Evolutionary conservation across 257 asterid genomes (phyloP).

Genomic region (Solanum virginianum): DNA sequence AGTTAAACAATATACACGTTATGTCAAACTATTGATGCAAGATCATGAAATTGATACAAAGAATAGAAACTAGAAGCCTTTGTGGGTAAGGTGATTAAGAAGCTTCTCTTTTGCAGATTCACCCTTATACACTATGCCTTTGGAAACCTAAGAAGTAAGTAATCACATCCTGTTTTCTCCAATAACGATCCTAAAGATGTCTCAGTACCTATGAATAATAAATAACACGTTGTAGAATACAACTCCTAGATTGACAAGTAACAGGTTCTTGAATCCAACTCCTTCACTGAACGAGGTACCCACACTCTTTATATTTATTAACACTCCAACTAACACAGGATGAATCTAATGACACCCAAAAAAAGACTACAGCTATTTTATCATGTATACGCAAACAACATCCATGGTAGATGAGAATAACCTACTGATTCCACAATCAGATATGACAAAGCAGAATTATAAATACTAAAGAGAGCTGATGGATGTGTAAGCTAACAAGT

Average conservation of each 20-base stretch:
- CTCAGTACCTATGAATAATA: background rate
- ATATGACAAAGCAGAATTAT: background rate
- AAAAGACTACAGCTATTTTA: background rate
- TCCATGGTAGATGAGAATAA: background rate
- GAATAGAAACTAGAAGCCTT: background rate
- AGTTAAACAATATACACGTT: slow-evolving; percentile 1
- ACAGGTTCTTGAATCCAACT: background rate
- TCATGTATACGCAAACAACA: background rate
- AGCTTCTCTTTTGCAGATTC: background rate
- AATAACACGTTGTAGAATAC: background rate
- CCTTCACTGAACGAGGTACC: background rate
- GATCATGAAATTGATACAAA: background rate
- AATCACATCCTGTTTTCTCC: background rate
- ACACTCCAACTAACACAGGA: background rate
- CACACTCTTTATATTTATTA: background rate
- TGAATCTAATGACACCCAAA: background rate
- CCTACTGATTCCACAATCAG: background rate
- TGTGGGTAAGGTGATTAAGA: background rate
- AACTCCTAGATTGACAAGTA: background rate
- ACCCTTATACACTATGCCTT: background rate
- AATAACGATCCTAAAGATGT: background rate
- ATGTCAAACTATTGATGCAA: background rate
- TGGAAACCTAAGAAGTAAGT: background rate
- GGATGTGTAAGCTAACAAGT: background rate
- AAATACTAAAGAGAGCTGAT: background rate